Base-by-base conservation (phyloP, 1,284 basidiomycete species). In the Irpex sp. region DNA sequence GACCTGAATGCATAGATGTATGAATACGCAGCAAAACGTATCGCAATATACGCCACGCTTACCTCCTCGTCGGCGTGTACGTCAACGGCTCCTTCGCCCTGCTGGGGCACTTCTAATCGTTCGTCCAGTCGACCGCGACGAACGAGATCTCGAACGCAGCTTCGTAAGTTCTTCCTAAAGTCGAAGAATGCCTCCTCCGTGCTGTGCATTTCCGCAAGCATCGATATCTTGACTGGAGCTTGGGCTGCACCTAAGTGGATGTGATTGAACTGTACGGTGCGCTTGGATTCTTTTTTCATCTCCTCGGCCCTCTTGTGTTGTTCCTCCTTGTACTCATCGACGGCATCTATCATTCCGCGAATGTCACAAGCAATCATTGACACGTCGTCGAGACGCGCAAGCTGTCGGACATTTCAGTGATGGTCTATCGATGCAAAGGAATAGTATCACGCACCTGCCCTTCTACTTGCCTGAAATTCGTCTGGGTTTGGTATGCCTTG, bases 391-490 rank as follows among this genome's bases (percentile, higher is more conserved):
- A 43, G 39, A 43, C 39, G 39, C 15, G 39, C 39, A 43, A 43
- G 39, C 39, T 43, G 15, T 4, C 5, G 15, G 15, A 11, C 8
- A 4, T 11, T 2, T 43, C 7, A 21, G 15, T 5, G 15, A 43
- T 43, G 4, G 15, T 9, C 39, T 4, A 4, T 5, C 15, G 2
- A 11, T 43, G 11, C 11, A 8, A 43, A 9, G 15, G 0, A 8
- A 43, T 2, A 11, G 15, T 43, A 11, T 43, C 39, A 43, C 66
- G 19, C 46, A 72, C 72, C 66, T 72, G 72, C 5, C 54, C 35
- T 7, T 60, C 70, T 37, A 70, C 60, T 56, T 71, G 60, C 61
- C 74, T 74, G 61, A 73, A 74, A 59, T 78, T 78, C n/a, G 71
- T 71, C 2, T 46, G 62, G 1, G 35, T n/a, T 4, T 65, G 63